A percentile compares a stretch with the other conserved stretches of the same genome.
Conservation (phyloP, 768 basidiomycete genomes). For the Leccinellum albellum region DNA sequence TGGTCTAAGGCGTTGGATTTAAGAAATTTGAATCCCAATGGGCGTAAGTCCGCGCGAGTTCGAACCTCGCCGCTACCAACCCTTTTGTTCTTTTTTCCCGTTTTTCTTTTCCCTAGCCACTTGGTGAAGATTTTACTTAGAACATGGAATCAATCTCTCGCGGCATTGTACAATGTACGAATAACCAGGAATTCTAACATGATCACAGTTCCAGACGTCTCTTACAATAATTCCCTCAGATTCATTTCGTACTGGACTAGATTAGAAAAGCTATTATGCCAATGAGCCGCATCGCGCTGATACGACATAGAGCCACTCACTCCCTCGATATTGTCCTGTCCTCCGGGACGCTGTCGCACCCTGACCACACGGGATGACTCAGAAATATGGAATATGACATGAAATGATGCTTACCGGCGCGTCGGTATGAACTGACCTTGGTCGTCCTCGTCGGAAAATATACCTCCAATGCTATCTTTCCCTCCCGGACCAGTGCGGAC, state of each 20-base stretch:
- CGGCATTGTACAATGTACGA: neutral
- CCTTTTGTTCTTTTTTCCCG: constrained; percentile 9
- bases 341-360: constrained; percentile 67
- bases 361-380: constrained; percentile 29
- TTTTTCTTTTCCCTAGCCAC: neutral
- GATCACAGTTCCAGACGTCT: neutral
- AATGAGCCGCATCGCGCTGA: neutral
- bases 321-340: constrained; percentile 53
- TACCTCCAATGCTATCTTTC: constrained; percentile 21
- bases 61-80: constrained; percentile 84
- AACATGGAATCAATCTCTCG: neutral
- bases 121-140: too few species aligned
- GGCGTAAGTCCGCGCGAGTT: constrained; percentile 83
- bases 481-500: constrained; percentile 33
- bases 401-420: constrained; percentile 46
- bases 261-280: constrained; percentile 28
- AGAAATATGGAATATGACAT: neutral
- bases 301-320: constrained; percentile 25
- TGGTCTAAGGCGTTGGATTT: constrained; percentile 92
- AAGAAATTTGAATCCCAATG: constrained; percentile 78
- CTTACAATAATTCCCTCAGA: neutral
- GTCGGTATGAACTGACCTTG: constrained; percentile 60
- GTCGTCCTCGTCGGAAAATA: constrained; percentile 46
- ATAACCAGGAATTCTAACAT: neutral
- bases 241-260: neutral